These are phyloP conservation scores for Neofusicoccum cordaticola DNA, from an alignment of 2,329 filamentous ascomycete species.

Conservation along the genomic window DNA sequence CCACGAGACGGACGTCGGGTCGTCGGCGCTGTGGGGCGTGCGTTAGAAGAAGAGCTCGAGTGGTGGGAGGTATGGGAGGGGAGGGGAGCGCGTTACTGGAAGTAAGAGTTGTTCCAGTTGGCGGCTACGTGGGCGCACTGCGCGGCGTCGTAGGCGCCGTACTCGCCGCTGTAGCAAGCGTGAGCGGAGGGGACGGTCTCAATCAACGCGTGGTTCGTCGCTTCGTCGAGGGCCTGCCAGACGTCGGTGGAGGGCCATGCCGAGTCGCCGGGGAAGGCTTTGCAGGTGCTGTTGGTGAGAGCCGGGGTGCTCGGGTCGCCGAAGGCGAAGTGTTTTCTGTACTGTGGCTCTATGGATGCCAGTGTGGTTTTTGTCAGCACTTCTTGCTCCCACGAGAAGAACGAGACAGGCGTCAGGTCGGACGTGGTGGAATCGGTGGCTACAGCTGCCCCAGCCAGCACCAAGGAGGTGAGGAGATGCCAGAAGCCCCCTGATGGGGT, in stretches of 20 bases:
- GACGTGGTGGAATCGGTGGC: neutral
- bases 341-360: neutral
- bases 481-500: no score
- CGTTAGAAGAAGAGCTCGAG: neutral
- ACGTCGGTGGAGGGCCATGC: slow-evolving; percentile 48
- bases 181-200: slow-evolving; percentile 41
- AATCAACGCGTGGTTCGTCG: slow-evolving; percentile 44
- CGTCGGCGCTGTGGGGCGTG: slow-evolving; percentile 41
- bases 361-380: neutral
- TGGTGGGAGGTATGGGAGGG: neutral
- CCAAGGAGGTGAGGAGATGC: no score
- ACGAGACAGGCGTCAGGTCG: neutral
- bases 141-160: slow-evolving; percentile 26
- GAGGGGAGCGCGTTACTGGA: slow-evolving; percentile 29
- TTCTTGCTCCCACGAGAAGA: neutral
- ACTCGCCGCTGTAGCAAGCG: slow-evolving; percentile 36
- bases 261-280: slow-evolving; percentile 46
- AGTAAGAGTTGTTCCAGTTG: slow-evolving; percentile 31
- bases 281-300: slow-evolving; percentile 36
- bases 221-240: slow-evolving; percentile 49
- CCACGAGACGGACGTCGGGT: neutral
- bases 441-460: no score
- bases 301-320: neutral
- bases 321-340: neutral
- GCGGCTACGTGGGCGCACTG: slow-evolving; percentile 21